Percentiles rank a stretch among this genome's conserved stretches.
Evolutionary conservation across 306 rosid genomes (phyloP).

Genomic region (Sicyos edulis): DNA sequence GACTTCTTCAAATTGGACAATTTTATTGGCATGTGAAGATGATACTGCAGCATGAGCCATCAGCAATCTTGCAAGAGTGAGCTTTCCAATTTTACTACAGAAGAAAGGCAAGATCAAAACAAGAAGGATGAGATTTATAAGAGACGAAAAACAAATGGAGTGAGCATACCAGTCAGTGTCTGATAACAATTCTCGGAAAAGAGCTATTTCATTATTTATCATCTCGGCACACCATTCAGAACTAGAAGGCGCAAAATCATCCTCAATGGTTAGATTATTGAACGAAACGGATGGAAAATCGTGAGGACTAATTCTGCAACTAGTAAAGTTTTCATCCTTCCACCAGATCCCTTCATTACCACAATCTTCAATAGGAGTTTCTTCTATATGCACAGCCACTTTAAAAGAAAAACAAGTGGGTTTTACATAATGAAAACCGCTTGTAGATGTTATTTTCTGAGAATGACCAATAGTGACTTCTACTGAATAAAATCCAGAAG

Average conservation of each 20-base stretch:
- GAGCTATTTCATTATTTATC: constrained; percentile 52
- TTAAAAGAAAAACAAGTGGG: constrained; percentile 48
- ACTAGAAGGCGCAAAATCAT: constrained; percentile 28
- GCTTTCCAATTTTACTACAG: constrained; percentile 86
- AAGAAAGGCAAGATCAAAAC: constrained; percentile 4
- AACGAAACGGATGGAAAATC: constrained; percentile 32
- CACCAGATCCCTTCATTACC: constrained; percentile 38
- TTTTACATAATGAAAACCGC: constrained; percentile 40
- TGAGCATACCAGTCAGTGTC: constrained; percentile 55
- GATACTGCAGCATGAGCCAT: constrained; percentile 52
- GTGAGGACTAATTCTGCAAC: constrained; percentile 30
- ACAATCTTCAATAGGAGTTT: constrained; percentile 30
- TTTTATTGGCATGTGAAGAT: constrained; percentile 36
- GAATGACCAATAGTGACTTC: constrained; percentile 54
- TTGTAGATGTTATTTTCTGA: constrained; percentile 56
- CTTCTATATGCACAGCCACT: constrained; percentile 32
- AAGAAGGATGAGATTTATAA: neutral
- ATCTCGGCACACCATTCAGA: constrained; percentile 56
- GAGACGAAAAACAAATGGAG: constrained; percentile 6
- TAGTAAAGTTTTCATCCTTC: constrained; percentile 45
- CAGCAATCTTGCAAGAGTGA: constrained; percentile 78
- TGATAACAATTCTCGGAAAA: constrained; percentile 54
- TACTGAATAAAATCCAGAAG: constrained; percentile 35
- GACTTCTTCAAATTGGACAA: constrained; percentile 47
- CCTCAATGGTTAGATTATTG: constrained; percentile 33